These are phyloP conservation scores for Mortierella sp. DNA, from an alignment of 371 early-diverging fungal genomes.

Conservation along the genomic window DNA sequence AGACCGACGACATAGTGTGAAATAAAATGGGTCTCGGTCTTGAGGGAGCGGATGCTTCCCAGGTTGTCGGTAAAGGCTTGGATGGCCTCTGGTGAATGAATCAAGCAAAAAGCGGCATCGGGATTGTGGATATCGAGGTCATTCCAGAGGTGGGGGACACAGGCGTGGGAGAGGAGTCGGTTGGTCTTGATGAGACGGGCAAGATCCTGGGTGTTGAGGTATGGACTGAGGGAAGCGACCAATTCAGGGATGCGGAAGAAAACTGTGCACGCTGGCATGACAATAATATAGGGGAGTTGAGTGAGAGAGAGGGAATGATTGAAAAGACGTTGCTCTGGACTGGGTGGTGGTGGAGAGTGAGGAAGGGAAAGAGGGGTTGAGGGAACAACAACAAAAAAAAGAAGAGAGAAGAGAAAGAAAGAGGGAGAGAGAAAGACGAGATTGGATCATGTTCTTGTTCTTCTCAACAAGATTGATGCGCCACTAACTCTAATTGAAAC, in stretches of 20 bases:
- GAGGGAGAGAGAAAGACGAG: neutral
- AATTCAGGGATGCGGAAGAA: conserved; percentile 1
- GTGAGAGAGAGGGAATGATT: no score
- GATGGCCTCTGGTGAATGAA: neutral
- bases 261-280: neutral
- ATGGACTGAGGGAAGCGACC: neutral
- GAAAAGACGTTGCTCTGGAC: no score
- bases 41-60: neutral
- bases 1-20: conserved; percentile 5
- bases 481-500: neutral
- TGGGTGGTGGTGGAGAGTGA: neutral
- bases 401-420: neutral
- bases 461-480: neutral
- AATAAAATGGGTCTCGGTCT: neutral
- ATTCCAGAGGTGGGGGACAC: neutral
- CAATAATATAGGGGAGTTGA: neutral
- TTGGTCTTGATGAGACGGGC: conserved; percentile 1
- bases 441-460: neutral
- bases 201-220: neutral
- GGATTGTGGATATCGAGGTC: neutral
- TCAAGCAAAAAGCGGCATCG: neutral
- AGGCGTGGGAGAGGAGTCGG: conserved; percentile 1
- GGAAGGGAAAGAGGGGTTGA: neutral
- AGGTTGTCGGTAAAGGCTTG: neutral
- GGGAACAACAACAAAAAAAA: neutral